Evolutionary conservation across 768 basidiomycete genomes (phyloP).

Genomic region (Tephrocybe sp.): DNA sequence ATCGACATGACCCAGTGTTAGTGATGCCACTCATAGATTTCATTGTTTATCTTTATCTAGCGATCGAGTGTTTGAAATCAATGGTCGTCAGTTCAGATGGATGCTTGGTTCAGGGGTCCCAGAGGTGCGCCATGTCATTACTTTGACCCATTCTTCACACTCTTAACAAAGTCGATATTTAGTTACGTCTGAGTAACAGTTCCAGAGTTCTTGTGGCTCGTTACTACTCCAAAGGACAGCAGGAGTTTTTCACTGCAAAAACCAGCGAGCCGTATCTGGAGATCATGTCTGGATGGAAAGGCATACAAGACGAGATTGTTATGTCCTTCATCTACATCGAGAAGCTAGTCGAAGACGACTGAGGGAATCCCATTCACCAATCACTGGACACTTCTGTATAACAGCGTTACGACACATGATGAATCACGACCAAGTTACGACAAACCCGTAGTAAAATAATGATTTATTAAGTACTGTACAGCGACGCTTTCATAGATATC

Average conservation of each 20-base stretch:
- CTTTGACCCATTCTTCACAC: neutral
- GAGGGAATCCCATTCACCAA: neutral
- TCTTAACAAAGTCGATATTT: neutral
- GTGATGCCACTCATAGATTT: neutral
- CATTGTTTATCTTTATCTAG: constrained; percentile 6
- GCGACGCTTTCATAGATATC: no score
- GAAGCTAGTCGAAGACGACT: constrained; percentile 24
- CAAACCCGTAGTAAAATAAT: no score
- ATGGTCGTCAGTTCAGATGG: constrained; percentile 23
- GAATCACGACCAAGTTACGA: no score
- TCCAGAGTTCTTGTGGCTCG: constrained; percentile 19
- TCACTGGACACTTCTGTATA: neutral
- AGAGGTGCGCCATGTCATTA: constrained; percentile 8
- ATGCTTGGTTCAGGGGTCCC: constrained; percentile 14
- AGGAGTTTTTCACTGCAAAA: constrained; percentile 11
- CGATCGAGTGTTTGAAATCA: constrained; percentile 21
- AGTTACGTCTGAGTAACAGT: constrained; percentile 16
- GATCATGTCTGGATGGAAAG: constrained; percentile 24
- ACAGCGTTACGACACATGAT: neutral
- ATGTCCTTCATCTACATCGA: constrained; percentile 31
- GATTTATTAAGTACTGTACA: no score
- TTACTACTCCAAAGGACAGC: constrained; percentile 12
- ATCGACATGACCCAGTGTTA: neutral
- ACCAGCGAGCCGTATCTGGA: constrained; percentile 21
- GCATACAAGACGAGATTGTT: constrained; percentile 27